Evolutionary conservation across 495 filamentous ascomycete species (phyloP).

Genomic region (Neurospora pannonica): DNA sequence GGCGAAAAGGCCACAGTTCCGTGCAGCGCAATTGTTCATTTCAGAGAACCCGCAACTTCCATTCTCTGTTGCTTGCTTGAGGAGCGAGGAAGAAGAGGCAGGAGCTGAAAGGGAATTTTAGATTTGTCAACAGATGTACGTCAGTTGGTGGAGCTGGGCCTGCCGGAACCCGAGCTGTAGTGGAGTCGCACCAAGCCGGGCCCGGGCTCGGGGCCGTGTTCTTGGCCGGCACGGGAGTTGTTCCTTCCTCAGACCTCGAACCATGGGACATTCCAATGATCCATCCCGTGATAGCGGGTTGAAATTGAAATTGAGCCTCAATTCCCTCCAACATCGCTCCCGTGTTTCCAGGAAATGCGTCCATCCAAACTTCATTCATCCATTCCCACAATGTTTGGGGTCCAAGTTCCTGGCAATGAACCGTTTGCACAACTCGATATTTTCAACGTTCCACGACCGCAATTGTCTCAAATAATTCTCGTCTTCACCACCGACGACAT

Average conservation of each 20-base stretch:
- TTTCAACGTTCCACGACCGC: not conserved
- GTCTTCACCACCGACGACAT: not conserved
- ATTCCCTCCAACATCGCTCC: not conserved
- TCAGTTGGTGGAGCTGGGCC: not conserved
- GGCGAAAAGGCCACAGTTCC: too few relatives aligned
- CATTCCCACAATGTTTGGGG: not conserved
- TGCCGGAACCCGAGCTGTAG: not conserved
- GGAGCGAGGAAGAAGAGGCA: too few relatives aligned
- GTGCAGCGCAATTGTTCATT: too few relatives aligned
- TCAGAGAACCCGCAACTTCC: too few relatives aligned
- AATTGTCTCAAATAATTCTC: not conserved
- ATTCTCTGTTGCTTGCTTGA: too few relatives aligned
- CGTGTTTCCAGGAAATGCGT: not conserved
- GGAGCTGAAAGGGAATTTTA: too few relatives aligned
- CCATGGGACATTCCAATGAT: not conserved
- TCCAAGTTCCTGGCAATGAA: not conserved
- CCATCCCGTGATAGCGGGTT: not conserved
- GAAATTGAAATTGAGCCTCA: too few relatives aligned
- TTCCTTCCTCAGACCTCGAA: not conserved
- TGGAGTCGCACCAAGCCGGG: not conserved
- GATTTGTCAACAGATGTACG: not conserved
- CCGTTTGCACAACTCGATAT: not conserved
- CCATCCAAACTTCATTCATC: not conserved
- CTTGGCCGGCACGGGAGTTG: not conserved
- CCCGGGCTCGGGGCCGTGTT: not conserved